These are phyloP conservation scores for Leccinum obscurum DNA, from an alignment of 768 basidiomycete genomes.

Conservation along the genomic window DNA sequence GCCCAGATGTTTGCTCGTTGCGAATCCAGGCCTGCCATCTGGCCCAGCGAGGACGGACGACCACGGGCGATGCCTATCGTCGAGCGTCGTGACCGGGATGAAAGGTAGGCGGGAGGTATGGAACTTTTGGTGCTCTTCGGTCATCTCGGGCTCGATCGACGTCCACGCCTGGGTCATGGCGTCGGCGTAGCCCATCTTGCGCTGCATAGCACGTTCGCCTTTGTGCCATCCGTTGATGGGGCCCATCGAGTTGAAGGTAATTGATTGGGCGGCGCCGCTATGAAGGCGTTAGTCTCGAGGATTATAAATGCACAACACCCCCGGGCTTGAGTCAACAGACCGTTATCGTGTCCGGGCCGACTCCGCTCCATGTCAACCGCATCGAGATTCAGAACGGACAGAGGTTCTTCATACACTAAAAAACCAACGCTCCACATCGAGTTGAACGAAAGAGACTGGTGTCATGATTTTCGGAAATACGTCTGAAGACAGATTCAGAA, in stretches of 20 bases:
- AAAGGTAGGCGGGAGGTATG: constrained; percentile 52
- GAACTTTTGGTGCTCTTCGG: constrained; percentile 50
- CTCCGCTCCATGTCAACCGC: too few species aligned
- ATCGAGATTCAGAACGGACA: too few species aligned
- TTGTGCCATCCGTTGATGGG: constrained; percentile 39
- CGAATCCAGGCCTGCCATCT: constrained; percentile 48
- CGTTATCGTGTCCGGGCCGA: too few species aligned
- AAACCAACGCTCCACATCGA: too few species aligned
- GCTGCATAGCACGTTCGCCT: constrained; percentile 53
- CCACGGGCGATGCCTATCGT: constrained; percentile 55
- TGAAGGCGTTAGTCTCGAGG: too few species aligned
- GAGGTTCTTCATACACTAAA: too few species aligned
- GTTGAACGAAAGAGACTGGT: too few species aligned
- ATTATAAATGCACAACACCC: not conserved
- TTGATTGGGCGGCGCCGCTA: too few species aligned
- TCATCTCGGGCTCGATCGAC: constrained; percentile 46
- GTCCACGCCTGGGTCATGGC: constrained; percentile 40
- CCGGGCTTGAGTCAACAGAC: too few species aligned
- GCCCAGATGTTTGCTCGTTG: constrained; percentile 37
- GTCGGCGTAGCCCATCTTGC: constrained; percentile 43
- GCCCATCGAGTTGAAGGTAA: constrained; percentile 18
- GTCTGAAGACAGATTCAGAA: too few species aligned
- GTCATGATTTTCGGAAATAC: too few species aligned
- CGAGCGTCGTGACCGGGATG: constrained; percentile 56
- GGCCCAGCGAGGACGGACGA: constrained; percentile 50